These are phyloP conservation scores for Candolleomyces aberdarensis DNA, from an alignment of 768 basidiomycete species.

Conservation along the genomic window DNA sequence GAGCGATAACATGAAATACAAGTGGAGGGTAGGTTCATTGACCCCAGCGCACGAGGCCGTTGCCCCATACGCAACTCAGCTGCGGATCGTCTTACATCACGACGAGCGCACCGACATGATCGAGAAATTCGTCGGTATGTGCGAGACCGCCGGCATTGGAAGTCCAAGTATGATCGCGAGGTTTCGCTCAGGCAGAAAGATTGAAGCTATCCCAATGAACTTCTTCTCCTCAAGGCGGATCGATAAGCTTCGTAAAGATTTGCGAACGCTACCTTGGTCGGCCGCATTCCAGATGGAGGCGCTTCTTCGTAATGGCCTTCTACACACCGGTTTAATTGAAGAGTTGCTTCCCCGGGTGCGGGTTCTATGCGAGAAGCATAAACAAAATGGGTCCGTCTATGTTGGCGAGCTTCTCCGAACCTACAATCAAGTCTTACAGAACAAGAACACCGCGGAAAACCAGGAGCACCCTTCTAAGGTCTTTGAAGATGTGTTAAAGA, in stretches of 20 bases:
- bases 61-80: constrained; percentile 68
- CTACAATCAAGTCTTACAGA: constrained; percentile 49
- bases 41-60: constrained; percentile 54
- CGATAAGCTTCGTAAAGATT: constrained; percentile 38
- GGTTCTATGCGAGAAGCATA: constrained; percentile 32
- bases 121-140: constrained; percentile 50
- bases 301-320: constrained; percentile 56
- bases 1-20: constrained; percentile 43
- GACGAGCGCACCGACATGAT: constrained; percentile 44
- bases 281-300: constrained; percentile 78
- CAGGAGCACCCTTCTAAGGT: constrained; percentile 40
- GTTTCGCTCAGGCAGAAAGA: constrained; percentile 28
- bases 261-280: constrained; percentile 53
- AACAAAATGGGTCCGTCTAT: constrained; percentile 19
- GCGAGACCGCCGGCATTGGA: constrained; percentile 42
- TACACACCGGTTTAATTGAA: constrained; percentile 59
- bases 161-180: constrained; percentile 30
- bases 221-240: constrained; percentile 55
- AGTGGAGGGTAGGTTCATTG: constrained; percentile 56
- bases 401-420: constrained; percentile 52
- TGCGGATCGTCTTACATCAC: constrained; percentile 60
- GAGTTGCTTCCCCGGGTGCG: constrained; percentile 44
- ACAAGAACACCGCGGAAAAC: constrained; percentile 26
- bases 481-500: constrained; percentile 30
- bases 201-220: constrained; percentile 46